Conservation (phyloP, 768 basidiomycete species). For the Calocybe cyanea region DNA sequence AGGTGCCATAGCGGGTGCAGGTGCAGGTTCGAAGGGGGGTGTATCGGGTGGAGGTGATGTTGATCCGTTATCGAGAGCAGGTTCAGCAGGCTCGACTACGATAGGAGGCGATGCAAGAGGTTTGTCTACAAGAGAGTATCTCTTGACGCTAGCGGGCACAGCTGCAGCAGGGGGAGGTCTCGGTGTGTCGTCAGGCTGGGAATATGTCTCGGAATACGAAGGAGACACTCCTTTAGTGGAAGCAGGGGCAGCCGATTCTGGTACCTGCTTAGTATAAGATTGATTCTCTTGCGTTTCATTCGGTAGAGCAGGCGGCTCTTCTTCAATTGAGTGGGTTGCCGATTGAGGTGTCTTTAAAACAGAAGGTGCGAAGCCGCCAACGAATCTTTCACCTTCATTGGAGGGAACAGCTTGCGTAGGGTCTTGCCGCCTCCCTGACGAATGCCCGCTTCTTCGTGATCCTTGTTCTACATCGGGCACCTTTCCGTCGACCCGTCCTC, state of each 20-base stretch:
- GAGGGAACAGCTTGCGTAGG: constrained; percentile 20
- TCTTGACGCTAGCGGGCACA: constrained; percentile 68
- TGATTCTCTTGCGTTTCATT: constrained; percentile 9
- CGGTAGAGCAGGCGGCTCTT: constrained; percentile 13
- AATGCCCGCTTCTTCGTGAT: constrained; percentile 36
- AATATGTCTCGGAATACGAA: constrained; percentile 3
- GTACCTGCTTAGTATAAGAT: constrained; percentile 6
- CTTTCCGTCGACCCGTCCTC: constrained; percentile 37
- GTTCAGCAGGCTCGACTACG: constrained; percentile 52
- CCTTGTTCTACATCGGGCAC: constrained; percentile 34
- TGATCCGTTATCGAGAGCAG: constrained; percentile 28
- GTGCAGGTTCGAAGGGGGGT: constrained; percentile 35
- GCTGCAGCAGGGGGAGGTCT: constrained; percentile 26
- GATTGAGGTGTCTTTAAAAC: constrained; percentile 12
- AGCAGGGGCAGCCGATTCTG: constrained; percentile 3
- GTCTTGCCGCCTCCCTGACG: constrained; percentile 35
- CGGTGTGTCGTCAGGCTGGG: constrained; percentile 13
- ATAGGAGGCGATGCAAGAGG: constrained; percentile 46
- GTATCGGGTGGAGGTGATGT: constrained; percentile 33
- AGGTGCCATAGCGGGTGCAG: constrained; percentile 64
- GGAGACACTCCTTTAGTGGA: constrained; percentile 8
- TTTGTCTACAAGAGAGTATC: constrained; percentile 76
- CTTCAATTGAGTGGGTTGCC: constrained; percentile 11
- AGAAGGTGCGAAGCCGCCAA: constrained; percentile 46
- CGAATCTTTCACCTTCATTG: constrained; percentile 35